Conservation (phyloP, 1,139 yeast genomes). For the Pichia sp. region DNA sequence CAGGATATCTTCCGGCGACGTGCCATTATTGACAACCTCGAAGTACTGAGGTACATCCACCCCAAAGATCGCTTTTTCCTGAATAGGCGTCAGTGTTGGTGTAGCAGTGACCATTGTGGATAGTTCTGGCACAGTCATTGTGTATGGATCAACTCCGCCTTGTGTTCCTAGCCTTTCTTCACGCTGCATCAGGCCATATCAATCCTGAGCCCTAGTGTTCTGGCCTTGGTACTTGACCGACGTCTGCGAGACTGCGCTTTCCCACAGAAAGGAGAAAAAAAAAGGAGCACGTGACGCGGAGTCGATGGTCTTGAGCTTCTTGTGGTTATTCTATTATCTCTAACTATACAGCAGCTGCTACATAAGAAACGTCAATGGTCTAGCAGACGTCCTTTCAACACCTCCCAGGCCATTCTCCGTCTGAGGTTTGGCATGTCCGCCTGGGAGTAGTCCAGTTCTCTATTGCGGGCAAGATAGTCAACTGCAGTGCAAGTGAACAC, state of each 20-base stretch:
- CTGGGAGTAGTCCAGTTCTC: slow-evolving; percentile 53
- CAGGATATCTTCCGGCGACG: not conserved
- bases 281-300: not conserved
- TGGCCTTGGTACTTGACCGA: not conserved
- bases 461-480: slow-evolving; percentile 49
- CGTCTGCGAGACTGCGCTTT: not conserved
- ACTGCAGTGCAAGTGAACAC: slow-evolving; percentile 85
- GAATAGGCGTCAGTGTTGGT: slow-evolving; percentile 14
- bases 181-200: too few species aligned
- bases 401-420: slow-evolving; percentile 61
- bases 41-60: slow-evolving; percentile 6
- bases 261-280: not conserved
- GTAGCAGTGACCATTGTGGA: slow-evolving; percentile 4
- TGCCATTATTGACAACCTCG: not conserved
- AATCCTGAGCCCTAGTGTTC: too few species aligned
- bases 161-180: too few species aligned
- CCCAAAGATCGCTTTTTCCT: slow-evolving; percentile 17
- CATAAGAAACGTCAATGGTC: slow-evolving; percentile 11
- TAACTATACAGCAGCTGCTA: not conserved
- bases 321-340: not conserved
- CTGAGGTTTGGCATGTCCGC: slow-evolving; percentile 68
- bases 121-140: slow-evolving; percentile 6
- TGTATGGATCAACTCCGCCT: not conserved
- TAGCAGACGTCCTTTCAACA: slow-evolving; percentile 27
- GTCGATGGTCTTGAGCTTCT: not conserved